These are phyloP conservation scores for Ceratocystis lukuohia DNA, from an alignment of 2,329 filamentous ascomycete genomes.

Conservation along the genomic window DNA sequence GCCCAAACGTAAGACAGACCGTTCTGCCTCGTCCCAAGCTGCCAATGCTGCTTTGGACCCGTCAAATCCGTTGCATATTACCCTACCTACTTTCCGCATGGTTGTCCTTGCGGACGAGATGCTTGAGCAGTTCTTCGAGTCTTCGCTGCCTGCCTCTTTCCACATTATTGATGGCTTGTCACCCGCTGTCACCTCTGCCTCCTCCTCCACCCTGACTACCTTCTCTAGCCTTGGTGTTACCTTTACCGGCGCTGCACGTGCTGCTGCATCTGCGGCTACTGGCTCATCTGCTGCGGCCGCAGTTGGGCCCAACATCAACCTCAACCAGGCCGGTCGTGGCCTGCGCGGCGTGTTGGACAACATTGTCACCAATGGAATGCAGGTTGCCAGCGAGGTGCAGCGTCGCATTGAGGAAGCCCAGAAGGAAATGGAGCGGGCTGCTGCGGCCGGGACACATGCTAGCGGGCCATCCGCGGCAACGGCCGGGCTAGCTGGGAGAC, in stretches of 20 bases:
- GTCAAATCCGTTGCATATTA: constrained; percentile 85
- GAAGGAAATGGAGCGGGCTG: constrained; percentile 71
- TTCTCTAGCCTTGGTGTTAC: constrained; percentile 60
- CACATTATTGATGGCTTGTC: constrained; percentile 58
- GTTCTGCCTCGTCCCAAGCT: constrained; percentile 56
- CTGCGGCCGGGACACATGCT: constrained; percentile 44
- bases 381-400: constrained; percentile 82
- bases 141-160: constrained; percentile 86
- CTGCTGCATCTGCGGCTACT: constrained; percentile 23
- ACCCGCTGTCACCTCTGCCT: constrained; percentile 24
- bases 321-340: constrained; percentile 49
- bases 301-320: constrained; percentile 26
- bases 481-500: neutral
- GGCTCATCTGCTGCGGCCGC: constrained; percentile 6
- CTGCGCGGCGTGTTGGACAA: constrained; percentile 89
- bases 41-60: constrained; percentile 88
- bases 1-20: constrained; percentile 27
- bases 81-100: constrained; percentile 95
- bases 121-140: constrained; percentile 93
- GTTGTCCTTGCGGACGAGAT: constrained; percentile 92
- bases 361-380: constrained; percentile 94
- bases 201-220: constrained; percentile 60
- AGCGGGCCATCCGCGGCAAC: constrained; percentile 42
- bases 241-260: constrained; percentile 18
- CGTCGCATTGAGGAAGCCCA: constrained; percentile 93